Base-by-base conservation (phyloP, 345 rosid species). In the Populus davidiana region DNA sequence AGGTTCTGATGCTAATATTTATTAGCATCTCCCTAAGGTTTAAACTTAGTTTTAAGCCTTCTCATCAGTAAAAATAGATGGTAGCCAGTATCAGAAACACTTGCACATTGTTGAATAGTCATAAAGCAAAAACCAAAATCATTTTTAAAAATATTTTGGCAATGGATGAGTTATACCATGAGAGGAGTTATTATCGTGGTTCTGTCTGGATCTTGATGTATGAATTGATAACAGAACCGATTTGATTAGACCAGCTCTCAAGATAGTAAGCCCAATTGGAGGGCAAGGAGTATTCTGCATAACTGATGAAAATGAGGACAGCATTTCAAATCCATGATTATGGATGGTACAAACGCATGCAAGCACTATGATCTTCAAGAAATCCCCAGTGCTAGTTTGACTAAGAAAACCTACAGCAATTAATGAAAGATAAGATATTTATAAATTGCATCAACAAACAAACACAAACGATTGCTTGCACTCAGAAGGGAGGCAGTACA, bases 241-340 rank as follows among this genome's bases (percentile, higher is more conserved):
- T 74, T 84, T 86, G 67, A 80, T 79, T 78, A 86, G 41, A 44
- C 87, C 89, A 69, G 89, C 89, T 77, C 73, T 80, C 82, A 86
- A 78, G 62, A 84, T 80, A 78, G 81, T 78, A 78, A 86, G 84
- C 14, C 89, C 89, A 44, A 86, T 63, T 49, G 87, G 89, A 54
- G 85, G 83, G 81, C 83, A 68, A 27, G 87, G 87, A 62, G 86
- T 76, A 67, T 86, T 86, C 74, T 84, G 87, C 71, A 86, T 75
- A 47, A 86, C 75, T 31, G 84, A 83, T 49, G 87, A 84, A 81
- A 84, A 86, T 50, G 87, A 82, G 72, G 77, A 86, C 23, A 86
- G 81, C 78, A 84, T 64, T 63, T 82, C 78, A 66, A 84, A 82
- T 12, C 89, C 89, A n/a, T 86, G 86, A 74, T 80, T 84, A 49